Evolutionary conservation across 1,284 basidiomycete genomes (phyloP).

Genomic region (Cerrena zonata): DNA sequence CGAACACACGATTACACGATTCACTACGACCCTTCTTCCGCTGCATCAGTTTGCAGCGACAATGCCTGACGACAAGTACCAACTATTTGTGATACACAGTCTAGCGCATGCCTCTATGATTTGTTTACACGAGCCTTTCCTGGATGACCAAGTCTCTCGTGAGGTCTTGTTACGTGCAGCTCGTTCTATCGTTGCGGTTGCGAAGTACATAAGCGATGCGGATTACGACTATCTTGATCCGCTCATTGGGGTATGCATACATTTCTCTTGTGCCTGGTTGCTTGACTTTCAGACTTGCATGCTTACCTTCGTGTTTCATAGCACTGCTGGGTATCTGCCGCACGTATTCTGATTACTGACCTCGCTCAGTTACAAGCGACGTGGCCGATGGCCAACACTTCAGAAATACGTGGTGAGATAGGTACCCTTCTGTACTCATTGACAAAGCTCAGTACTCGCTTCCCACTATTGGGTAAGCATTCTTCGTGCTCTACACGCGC

Average conservation of each 20-base stretch:
- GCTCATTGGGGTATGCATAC: constrained; percentile 59
- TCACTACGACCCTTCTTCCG: constrained; percentile 56
- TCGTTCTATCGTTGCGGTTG: constrained; percentile 48
- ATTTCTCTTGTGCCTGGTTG: constrained; percentile 1
- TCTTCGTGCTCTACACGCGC: constrained; percentile 8
- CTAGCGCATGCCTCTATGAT: constrained; percentile 65
- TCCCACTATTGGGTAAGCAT: constrained; percentile 52
- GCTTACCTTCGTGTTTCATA: constrained; percentile 23
- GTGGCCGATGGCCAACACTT: constrained; percentile 49
- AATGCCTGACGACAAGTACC: constrained; percentile 53
- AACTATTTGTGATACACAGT: constrained; percentile 55
- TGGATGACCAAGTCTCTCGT: constrained; percentile 53
- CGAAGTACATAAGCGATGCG: constrained; percentile 54
- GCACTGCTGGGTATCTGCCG: constrained; percentile 67
- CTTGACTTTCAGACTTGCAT: constrained; percentile 6
- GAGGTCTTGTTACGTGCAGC: constrained; percentile 62
- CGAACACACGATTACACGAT: constrained; percentile 58
- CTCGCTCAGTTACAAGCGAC: constrained; percentile 50
- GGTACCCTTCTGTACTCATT: constrained; percentile 56
- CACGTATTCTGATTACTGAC: constrained; percentile 61
- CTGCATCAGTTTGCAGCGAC: constrained; percentile 57
- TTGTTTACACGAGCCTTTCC: constrained; percentile 56
- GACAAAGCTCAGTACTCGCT: constrained; percentile 51
- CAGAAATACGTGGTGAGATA: constrained; percentile 56
- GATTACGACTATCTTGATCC: constrained; percentile 70